Percentiles rank a stretch among this genome's conserved stretches.
Conservation (phyloP, 1,139 yeast species). For the Nakaseomyces nivariensis region DNA sequence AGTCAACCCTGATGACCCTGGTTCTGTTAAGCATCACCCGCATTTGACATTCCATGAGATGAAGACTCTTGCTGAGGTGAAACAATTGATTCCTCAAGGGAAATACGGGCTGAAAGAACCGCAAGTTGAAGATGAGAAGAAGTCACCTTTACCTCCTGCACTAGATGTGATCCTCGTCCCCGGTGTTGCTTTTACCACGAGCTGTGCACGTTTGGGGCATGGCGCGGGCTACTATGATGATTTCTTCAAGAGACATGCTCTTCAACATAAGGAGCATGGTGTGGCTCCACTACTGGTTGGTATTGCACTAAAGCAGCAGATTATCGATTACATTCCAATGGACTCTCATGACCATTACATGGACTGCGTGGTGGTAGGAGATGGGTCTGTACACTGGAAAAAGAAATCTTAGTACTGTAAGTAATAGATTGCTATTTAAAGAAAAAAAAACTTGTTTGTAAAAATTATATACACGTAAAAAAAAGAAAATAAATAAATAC, state of each 20-base stretch:
- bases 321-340: conserved; percentile 51
- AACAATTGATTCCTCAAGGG: conserved; percentile 53
- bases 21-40: conserved; percentile 22
- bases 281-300: conserved; percentile 38
- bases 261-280: conserved; percentile 10
- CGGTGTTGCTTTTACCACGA: conserved; percentile 59
- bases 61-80: conserved; percentile 35
- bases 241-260: conserved; percentile 45
- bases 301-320: conserved; percentile 41
- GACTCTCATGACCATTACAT: conserved; percentile 64
- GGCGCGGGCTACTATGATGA: conserved; percentile 93
- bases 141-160: conserved; percentile 18
- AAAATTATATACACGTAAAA: background rate
- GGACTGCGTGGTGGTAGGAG: conserved; percentile 48
- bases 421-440: too few relatives aligned
- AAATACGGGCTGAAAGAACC: conserved; percentile 66
- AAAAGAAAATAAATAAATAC: background rate
- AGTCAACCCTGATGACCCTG: conserved; percentile 2
- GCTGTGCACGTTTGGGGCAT: conserved; percentile 65
- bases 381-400: conserved; percentile 21
- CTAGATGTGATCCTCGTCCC: conserved; percentile 74
- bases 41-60: conserved; percentile 53
- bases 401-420: background rate
- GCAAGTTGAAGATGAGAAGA: conserved; percentile 14
- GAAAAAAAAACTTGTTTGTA: background rate